A percentile compares a stretch with the other conserved stretches of the same genome.
phyloP scores from a whole-genome alignment of 2,329 filamentous ascomycete genomes.

The Fusarium luffae region DNA sequence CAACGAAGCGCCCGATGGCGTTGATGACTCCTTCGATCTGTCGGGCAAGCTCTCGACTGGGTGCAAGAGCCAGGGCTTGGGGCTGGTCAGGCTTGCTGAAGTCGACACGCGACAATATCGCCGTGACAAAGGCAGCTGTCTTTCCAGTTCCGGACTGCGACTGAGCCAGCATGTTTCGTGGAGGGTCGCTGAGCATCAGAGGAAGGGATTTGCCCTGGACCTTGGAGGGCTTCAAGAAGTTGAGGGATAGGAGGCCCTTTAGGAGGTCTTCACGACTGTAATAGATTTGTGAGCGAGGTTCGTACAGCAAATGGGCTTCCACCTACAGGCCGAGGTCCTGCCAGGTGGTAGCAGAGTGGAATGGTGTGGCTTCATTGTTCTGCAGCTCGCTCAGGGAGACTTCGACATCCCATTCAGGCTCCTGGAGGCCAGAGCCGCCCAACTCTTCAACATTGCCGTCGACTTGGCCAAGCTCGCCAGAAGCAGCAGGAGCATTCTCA shows the following conservation, averaged over 20 bases:
- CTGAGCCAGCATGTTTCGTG: slow-evolving; percentile 94
- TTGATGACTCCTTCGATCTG: slow-evolving; percentile 90
- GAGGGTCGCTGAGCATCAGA: slow-evolving; percentile 86
- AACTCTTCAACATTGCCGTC: slow-evolving; percentile 52
- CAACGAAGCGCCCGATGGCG: slow-evolving; percentile 85
- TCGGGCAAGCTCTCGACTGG: slow-evolving; percentile 91
- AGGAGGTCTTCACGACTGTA: slow-evolving; percentile 67
- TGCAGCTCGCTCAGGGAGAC: slow-evolving; percentile 93
- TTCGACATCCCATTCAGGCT: slow-evolving; percentile 88
- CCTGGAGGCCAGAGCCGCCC: slow-evolving; percentile 67
- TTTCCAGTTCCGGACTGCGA: slow-evolving; percentile 99
- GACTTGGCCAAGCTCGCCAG: slow-evolving; percentile 49
- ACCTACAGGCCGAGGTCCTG: slow-evolving; percentile 84
- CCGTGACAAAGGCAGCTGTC: slow-evolving; percentile 95
- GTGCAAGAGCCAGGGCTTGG: slow-evolving; percentile 89
- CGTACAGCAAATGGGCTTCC: background rate
- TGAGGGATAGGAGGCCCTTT: slow-evolving; percentile 81
- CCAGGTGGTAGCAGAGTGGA: slow-evolving; percentile 86
- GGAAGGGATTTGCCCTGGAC: slow-evolving; percentile 96
- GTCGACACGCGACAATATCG: slow-evolving; percentile 88
- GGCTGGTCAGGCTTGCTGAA: slow-evolving; percentile 74
- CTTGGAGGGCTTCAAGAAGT: slow-evolving; percentile 95
- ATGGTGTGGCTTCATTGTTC: slow-evolving; percentile 84
- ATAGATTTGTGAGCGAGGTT: slow-evolving; percentile 11
- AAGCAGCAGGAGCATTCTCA: slow-evolving; percentile 32